phyloP scores from a whole-genome alignment of 495 filamentous ascomycete genomes.

The Aspergillus affinis region DNA sequence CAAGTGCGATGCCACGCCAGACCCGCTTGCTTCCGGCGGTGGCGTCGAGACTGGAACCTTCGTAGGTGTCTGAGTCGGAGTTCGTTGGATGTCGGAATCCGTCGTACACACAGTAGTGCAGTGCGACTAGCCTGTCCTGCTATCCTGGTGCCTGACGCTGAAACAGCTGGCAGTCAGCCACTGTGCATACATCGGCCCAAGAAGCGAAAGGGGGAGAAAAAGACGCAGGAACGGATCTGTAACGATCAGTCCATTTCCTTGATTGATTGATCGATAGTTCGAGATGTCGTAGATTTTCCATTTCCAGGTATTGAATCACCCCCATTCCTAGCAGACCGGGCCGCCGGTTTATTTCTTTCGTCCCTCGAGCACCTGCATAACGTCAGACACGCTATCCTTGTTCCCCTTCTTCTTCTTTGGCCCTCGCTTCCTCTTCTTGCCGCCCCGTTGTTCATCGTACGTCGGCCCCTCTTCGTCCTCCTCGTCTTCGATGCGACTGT shows the following conservation, averaged over 20 bases:
- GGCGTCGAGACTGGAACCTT: no score
- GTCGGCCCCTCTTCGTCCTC: slow-evolving; percentile 74
- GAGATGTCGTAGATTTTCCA: background rate
- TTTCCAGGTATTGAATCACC: background rate
- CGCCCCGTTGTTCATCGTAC: slow-evolving; percentile 51
- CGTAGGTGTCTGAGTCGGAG: no score
- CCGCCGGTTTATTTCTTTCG: slow-evolving; percentile 45
- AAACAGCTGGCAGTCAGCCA: background rate
- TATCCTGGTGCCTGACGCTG: background rate
- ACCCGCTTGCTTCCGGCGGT: background rate
- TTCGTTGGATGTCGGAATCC: background rate
- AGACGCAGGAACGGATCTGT: background rate
- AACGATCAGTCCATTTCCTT: background rate
- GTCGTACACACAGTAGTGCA: background rate
- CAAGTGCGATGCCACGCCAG: background rate
- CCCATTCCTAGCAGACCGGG: background rate
- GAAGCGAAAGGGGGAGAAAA: background rate
- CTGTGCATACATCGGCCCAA: background rate
- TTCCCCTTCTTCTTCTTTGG: slow-evolving; percentile 87
- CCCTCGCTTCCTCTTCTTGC: slow-evolving; percentile 73
- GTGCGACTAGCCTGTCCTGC: background rate
- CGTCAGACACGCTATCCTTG: slow-evolving; percentile 75
- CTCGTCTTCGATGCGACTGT: slow-evolving; percentile 74
- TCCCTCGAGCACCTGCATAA: slow-evolving; percentile 75
- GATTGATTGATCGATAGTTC: background rate